These are phyloP conservation scores for Hirschioporus abietinus DNA, from an alignment of 768 basidiomycete genomes.

Conservation along the genomic window DNA sequence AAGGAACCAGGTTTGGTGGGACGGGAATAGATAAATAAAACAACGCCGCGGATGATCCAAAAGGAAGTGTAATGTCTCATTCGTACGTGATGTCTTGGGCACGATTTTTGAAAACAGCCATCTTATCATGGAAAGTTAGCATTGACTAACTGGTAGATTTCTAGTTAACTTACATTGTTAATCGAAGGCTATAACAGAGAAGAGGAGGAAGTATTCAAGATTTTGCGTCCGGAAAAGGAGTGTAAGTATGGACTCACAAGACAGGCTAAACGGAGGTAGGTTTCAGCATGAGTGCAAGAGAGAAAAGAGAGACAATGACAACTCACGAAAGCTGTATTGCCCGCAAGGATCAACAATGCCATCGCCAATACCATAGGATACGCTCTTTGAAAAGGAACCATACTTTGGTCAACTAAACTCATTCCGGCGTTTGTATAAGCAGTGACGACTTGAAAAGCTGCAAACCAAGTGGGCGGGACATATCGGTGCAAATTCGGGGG, in stretches of 20 bases:
- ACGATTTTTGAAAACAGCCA: conserved; percentile 68
- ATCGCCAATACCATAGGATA: conserved; percentile 75
- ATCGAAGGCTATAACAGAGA: conserved; percentile 53
- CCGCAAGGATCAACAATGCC: conserved; percentile 76
- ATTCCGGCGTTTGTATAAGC: conserved; percentile 87
- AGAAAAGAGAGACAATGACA: not conserved
- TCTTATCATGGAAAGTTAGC: conserved; percentile 33
- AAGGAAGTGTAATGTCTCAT: conserved; percentile 85
- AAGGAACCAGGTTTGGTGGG: conserved; percentile 93
- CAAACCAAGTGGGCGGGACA: conserved; percentile 70
- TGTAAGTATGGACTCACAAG: conserved; percentile 51
- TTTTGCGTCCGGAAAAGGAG: not conserved
- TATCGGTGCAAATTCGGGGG: conserved; percentile 52
- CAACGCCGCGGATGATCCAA: conserved; percentile 93
- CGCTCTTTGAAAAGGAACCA: conserved; percentile 87
- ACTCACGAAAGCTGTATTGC: conserved; percentile 92
- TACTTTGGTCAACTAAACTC: conserved; percentile 82
- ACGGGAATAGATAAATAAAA: conserved; percentile 86
- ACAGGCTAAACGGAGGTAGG: conserved; percentile 52
- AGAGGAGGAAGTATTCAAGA: not conserved
- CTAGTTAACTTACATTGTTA: conserved; percentile 61
- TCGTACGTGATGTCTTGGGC: conserved; percentile 49
- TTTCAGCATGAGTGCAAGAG: not conserved
- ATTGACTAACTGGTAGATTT: not conserved
- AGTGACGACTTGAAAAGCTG: conserved; percentile 79